Percentiles rank a stretch among this genome's conserved stretches.
phyloP scores from a whole-genome alignment of 768 basidiomycete genomes.

The Mycena galopus region DNA sequence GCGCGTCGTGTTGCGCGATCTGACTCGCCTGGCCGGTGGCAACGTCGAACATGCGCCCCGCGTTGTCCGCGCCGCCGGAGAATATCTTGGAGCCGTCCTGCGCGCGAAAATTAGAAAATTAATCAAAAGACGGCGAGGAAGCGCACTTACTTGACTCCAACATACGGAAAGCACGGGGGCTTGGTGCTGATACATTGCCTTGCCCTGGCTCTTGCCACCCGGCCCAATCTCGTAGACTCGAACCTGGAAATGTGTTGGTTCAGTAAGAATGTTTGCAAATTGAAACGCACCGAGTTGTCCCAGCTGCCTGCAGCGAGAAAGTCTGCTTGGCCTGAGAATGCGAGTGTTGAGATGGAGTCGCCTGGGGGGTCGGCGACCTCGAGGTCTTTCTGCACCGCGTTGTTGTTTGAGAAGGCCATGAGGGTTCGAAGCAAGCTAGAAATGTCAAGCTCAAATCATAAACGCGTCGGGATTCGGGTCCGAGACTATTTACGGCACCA shows the following conservation, averaged over 20 bases:
- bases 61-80: conserved; percentile 95
- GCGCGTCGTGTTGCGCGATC: conserved; percentile 92
- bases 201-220: conserved; percentile 68
- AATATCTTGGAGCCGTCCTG: conserved; percentile 93
- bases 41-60: conserved; percentile 92
- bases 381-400: conserved; percentile 60
- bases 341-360: conserved; percentile 76
- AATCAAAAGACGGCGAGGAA: conserved; percentile 61
- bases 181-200: conserved; percentile 79
- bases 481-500: too few relatives aligned
- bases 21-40: conserved; percentile 86
- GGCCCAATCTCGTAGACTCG: conserved; percentile 79
- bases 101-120: conserved; percentile 69
- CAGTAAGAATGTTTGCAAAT: neutral
- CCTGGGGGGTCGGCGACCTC: conserved; percentile 72
- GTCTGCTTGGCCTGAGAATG: conserved; percentile 60
- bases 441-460: too few relatives aligned
- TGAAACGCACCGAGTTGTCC: conserved; percentile 73
- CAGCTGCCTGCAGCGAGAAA: conserved; percentile 82
- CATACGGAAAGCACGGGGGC: conserved; percentile 77
- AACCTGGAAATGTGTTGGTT: conserved; percentile 57
- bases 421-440: neutral
- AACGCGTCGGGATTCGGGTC: too few relatives aligned
- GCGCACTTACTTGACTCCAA: conserved; percentile 72
- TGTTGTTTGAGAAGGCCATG: conserved; percentile 33